Conservation (phyloP, 495 filamentous ascomycete species). For the Acidomyces sp. region DNA sequence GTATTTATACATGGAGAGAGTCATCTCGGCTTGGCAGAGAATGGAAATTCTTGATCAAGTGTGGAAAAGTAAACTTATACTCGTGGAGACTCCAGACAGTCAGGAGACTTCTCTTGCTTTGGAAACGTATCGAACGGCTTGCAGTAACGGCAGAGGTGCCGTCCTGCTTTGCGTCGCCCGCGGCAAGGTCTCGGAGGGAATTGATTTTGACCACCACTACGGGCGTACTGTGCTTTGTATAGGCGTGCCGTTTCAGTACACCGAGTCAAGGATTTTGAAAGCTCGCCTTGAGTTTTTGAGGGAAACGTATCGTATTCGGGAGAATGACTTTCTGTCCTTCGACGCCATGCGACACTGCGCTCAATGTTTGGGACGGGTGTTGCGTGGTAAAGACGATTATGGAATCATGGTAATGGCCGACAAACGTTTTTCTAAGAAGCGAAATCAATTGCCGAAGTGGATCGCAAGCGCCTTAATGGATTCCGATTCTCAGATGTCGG, state of each 20-base stretch:
- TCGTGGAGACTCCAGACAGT: conserved; percentile 93
- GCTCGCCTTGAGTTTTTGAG: conserved; percentile 90
- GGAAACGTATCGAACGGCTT: conserved; percentile 93
- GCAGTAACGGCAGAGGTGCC: conserved; percentile 89
- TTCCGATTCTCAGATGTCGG: conserved; percentile 73
- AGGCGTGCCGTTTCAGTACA: conserved; percentile 97
- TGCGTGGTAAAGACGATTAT: conserved; percentile 96
- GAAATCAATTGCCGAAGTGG: conserved; percentile 88
- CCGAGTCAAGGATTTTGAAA: conserved; percentile 91
- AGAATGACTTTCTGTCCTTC: conserved; percentile 97
- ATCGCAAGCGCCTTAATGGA: conserved; percentile 81
- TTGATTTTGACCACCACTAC: conserved; percentile 99
- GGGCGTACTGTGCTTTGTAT: conserved; percentile 94
- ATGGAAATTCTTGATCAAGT: conserved; percentile 96
- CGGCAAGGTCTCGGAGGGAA: conserved; percentile 93
- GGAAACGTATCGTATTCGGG: conserved; percentile 91
- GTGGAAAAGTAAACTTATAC: conserved; percentile 98
- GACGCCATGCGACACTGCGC: conserved; percentile 98
- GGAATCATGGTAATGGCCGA: conserved; percentile 98
- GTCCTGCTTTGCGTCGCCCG: conserved; percentile 88
- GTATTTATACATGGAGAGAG: conserved; percentile 98
- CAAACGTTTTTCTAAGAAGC: conserved; percentile 77
- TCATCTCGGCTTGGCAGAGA: conserved; percentile 97
- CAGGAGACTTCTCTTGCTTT: conserved; percentile 93
- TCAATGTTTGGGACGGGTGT: conserved; percentile 88